A percentile compares a stretch with the other conserved stretches of the same genome.
Evolutionary conservation across 345 rosid species (phyloP).

Genomic region (Eucalyptus erythrocorys): DNA sequence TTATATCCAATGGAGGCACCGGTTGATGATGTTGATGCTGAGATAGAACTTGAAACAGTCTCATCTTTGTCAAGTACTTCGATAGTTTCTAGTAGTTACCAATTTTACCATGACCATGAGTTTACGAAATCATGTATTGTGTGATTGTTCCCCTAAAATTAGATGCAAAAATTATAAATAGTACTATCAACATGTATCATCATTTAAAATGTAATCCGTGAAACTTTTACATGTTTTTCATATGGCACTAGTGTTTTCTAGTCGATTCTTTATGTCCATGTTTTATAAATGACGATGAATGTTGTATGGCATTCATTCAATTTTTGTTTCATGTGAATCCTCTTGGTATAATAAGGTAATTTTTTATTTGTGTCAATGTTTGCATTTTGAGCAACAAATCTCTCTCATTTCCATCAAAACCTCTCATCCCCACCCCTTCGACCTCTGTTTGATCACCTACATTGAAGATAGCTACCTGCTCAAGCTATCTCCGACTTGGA

Average conservation of each 20-base stretch:
- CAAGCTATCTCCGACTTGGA: no score
- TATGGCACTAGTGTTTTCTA: neutral
- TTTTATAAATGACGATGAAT: neutral
- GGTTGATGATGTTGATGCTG: neutral
- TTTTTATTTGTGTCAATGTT: no score
- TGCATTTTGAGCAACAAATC: no score
- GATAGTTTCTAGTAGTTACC: neutral
- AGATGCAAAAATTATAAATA: neutral
- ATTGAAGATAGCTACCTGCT: rapidly evolving
- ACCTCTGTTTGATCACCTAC: no score
- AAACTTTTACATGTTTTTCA: neutral
- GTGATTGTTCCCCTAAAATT: neutral
- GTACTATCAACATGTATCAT: neutral
- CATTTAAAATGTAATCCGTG: neutral
- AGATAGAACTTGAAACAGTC: neutral
- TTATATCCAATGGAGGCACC: no score
- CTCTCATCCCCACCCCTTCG: no score
- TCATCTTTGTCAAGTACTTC: neutral
- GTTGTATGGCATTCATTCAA: no score
- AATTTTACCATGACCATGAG: neutral
- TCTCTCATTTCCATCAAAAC: no score
- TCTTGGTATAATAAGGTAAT: no score
- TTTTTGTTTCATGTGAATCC: no score
- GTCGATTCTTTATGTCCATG: neutral
- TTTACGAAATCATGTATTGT: no score